Percentiles rank a stretch among this genome's conserved stretches.
These are phyloP conservation scores for Paraphaeosphaeria minitans DNA, from an alignment of 2,329 filamentous ascomycete genomes.

Conservation along the genomic window DNA sequence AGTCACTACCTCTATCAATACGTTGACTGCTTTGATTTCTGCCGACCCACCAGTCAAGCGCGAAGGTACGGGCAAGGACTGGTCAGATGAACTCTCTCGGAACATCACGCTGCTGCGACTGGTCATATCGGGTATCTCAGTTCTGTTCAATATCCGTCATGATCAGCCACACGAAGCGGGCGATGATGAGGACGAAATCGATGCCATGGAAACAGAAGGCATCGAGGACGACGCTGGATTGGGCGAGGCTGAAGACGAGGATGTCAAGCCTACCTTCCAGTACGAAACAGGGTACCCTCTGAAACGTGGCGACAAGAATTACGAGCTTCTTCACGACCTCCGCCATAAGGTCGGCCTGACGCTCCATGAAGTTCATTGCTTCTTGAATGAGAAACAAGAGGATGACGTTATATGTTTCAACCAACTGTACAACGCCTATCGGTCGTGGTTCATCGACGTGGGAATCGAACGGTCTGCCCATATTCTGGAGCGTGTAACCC, in stretches of 20 bases:
- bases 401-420: slow-evolving; percentile 97
- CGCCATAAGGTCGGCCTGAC: slow-evolving; percentile 80
- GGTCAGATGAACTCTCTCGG: slow-evolving; percentile 94
- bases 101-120: slow-evolving; percentile 86
- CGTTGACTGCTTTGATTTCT: slow-evolving; percentile 79
- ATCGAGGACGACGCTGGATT: slow-evolving; percentile 58
- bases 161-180: slow-evolving; percentile 39
- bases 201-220: slow-evolving; percentile 52
- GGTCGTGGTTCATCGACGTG: slow-evolving; percentile 96
- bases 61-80: slow-evolving; percentile 96
- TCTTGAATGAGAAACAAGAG: slow-evolving; percentile 82
- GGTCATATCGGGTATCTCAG: slow-evolving; percentile 87
- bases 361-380: slow-evolving; percentile 82
- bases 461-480: slow-evolving; percentile 95
- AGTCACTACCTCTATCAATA: slow-evolving; percentile 73
- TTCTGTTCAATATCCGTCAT: slow-evolving; percentile 77
- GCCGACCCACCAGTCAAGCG: slow-evolving; percentile 82
- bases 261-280: slow-evolving; percentile 82
- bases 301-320: slow-evolving; percentile 62
- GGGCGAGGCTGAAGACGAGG: slow-evolving; percentile 76
- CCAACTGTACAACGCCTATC: slow-evolving; percentile 86
- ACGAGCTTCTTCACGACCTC: slow-evolving; percentile 77
- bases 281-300: slow-evolving; percentile 90
- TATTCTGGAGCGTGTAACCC: slow-evolving; percentile 82
- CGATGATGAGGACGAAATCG: slow-evolving; percentile 35